Base-by-base conservation (phyloP, 1,284 basidiomycete species). In the Dichomitus squalens region DNA sequence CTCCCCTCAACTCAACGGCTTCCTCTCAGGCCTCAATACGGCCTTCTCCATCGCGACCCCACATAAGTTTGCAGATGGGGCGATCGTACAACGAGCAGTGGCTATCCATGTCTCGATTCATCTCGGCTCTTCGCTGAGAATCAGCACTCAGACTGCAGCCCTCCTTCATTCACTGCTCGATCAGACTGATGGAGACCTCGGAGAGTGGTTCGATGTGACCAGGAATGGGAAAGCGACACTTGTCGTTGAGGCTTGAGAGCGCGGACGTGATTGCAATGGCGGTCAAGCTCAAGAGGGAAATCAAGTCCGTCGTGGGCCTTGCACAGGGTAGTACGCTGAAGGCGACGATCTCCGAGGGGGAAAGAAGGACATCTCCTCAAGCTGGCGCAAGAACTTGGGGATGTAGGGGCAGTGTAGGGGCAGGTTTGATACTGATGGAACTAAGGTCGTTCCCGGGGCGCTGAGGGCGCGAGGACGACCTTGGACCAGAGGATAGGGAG, bases 261-360 rank as follows among this genome's bases (percentile, higher is more conserved):
- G 90, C 90, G 7, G 91, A 95, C 72, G 75, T 88, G 46, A 95
- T 96, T 49, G 88, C 90, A 0, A 86, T 88, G 6, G 72, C 96
- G 16, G 73, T 96, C 35, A 71, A 79, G 14, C 78, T 96, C 56
- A 93, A 93, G 78, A 76, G 77, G 57, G 86, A 92, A 64, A 79
- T 91, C n/a, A 90, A 93, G 58, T 58, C 60, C 1, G 25, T 33
- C 6, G 6, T 12, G 31, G 31, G 31, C n/a, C n/a, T n/a, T n/a
- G 31, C 20, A 11, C 18, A 40, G 20, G 20, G 36, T 18, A 21
- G 4, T 7, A 25, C 9, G 41, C 72, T 90, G 21, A 79, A 75
- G 53, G 68, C 90, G 68, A 87, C 84, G 2, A 80, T 90, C 53
- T 74, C 83, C 1, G 90, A n/a, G 92, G 4, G 93, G 79, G 0